phyloP scores from a whole-genome alignment of 129 eudicot genomes.

The Rutidosis leptorrhynchoides region DNA sequence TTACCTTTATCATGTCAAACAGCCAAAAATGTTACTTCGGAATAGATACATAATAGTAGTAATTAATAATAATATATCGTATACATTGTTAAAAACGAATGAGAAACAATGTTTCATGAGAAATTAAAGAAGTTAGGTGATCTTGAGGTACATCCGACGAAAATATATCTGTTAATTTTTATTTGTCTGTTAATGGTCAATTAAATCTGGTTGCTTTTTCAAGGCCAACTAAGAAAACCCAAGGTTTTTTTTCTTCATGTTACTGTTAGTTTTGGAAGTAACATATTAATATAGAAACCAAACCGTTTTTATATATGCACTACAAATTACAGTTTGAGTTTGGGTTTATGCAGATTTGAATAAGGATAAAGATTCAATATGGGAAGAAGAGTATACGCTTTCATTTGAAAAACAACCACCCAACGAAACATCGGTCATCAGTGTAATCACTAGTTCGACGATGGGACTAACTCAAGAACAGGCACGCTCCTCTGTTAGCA shows the following conservation, averaged over 20 bases:
- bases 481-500: conserved; percentile 36
- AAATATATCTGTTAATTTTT: no score
- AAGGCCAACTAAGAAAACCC: conserved; percentile 69
- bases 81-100: no score
- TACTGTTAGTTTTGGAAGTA: background rate
- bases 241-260: conserved; percentile 41
- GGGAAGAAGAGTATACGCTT: conserved; percentile 79
- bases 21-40: no score
- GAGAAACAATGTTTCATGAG: no score
- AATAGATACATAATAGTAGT: no score
- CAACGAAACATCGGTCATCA: conserved; percentile 62
- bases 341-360: conserved; percentile 44
- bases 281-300: background rate
- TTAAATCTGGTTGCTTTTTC: conserved; percentile 58
- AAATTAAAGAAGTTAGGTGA: no score
- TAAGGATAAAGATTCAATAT: conserved; percentile 78
- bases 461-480: conserved; percentile 70
- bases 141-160: no score
- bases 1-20: no score
- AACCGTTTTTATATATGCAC: no score
- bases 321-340: background rate
- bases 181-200: no score
- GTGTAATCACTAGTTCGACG: conserved; percentile 69
- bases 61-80: no score
- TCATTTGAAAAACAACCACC: conserved; percentile 77